Conservation (phyloP, 371 early-diverging fungal species). For the Mortierella sp. region DNA sequence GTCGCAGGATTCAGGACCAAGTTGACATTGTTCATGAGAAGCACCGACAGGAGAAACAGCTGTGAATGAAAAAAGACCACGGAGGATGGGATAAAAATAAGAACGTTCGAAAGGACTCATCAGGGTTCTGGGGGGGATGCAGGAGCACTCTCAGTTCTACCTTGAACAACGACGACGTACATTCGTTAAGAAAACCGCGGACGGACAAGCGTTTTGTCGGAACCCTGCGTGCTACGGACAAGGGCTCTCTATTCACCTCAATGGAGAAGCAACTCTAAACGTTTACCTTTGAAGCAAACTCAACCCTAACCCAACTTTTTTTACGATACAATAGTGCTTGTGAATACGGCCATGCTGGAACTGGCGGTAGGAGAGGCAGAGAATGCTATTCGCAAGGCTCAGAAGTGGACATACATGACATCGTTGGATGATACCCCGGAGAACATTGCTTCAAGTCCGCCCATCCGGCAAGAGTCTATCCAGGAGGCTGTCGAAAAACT, state of each 20-base stretch:
- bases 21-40: not conserved
- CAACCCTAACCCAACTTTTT: not conserved
- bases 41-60: not conserved
- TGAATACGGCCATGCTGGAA: conserved; percentile 52
- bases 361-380: conserved; percentile 49
- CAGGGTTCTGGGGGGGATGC: not conserved
- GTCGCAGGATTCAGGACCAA: not conserved
- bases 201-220: not conserved
- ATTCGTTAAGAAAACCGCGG: not conserved
- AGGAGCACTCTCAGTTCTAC: not conserved
- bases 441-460: conserved; percentile 33
- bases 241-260: not conserved
- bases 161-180: not conserved
- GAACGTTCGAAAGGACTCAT: conserved; percentile 4
- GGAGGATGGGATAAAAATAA: not conserved
- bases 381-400: conserved; percentile 20
- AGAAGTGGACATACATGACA: conserved; percentile 30
- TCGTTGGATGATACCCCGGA: conserved; percentile 54
- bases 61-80: not conserved
- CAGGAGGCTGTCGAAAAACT: conserved; percentile 48
- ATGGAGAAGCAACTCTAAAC: not conserved
- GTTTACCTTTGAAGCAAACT: not conserved
- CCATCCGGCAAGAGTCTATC: conserved; percentile 38
- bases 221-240: conserved; percentile 1
- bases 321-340: conserved; percentile 31